Percentiles rank a stretch among this genome's conserved stretches.
These are phyloP conservation scores for Corchorus capsularis DNA, from an alignment of 345 rosid genomes.

Conservation along the genomic window DNA sequence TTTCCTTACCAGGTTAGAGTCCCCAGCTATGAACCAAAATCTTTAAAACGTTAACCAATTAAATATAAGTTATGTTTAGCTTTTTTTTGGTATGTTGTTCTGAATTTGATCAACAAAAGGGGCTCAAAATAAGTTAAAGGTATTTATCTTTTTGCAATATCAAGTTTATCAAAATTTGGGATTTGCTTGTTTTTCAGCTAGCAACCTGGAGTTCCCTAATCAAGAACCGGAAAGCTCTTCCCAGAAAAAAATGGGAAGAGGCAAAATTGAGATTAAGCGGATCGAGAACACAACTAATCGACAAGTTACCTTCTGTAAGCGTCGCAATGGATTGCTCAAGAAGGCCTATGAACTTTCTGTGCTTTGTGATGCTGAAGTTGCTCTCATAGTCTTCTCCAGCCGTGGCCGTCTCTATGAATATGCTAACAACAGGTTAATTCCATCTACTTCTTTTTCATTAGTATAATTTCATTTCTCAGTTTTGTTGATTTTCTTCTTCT, in stretches of 20 bases:
- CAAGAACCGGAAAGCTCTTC: conserved; percentile 54
- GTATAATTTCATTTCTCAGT: neutral
- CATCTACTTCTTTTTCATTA: neutral
- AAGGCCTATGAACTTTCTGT: conserved; percentile 87
- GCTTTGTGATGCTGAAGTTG: conserved; percentile 78
- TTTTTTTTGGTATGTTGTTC: neutral
- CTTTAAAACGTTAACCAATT: conserved; percentile 2
- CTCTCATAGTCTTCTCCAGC: conserved; percentile 79
- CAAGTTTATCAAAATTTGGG: neutral
- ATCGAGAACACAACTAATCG: conserved; percentile 81
- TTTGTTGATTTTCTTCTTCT: neutral
- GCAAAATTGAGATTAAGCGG: conserved; percentile 80
- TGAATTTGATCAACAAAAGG: neutral
- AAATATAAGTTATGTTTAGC: neutral
- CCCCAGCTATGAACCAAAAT: neutral
- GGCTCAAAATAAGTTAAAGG: neutral
- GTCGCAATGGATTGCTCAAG: conserved; percentile 84
- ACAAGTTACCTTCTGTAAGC: conserved; percentile 86
- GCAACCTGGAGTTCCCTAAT: conserved; percentile 53
- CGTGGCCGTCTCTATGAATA: conserved; percentile 93
- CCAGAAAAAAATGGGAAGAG: conserved; percentile 63
- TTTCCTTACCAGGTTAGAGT: conserved; percentile 31
- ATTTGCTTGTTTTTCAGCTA: conserved; percentile 19
- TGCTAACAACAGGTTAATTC: conserved; percentile 69
- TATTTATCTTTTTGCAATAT: neutral